Evolutionary conservation across 148 eudicot species (phyloP).

Genomic region (Fagopyrum esculentum): DNA sequence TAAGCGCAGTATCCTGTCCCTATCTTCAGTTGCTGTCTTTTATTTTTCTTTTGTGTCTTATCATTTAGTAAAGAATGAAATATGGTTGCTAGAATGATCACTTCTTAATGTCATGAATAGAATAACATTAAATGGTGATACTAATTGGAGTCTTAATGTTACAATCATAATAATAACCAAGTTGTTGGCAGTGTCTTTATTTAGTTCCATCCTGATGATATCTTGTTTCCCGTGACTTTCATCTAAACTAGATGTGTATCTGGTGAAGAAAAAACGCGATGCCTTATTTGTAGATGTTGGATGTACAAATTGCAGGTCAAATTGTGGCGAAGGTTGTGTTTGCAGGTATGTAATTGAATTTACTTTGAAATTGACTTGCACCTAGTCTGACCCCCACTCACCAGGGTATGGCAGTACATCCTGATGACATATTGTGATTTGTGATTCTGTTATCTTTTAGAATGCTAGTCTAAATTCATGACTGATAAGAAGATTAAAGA

Average conservation of each 20-base stretch:
- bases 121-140: neutral
- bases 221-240: constrained; percentile 22
- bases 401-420: neutral
- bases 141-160: neutral
- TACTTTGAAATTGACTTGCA: neutral
- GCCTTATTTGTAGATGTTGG: constrained; percentile 43
- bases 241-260: constrained; percentile 58
- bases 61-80: neutral
- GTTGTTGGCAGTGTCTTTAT: neutral
- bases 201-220: neutral
- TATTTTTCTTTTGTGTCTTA: neutral
- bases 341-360: constrained; percentile 49
- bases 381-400: neutral
- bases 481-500: neutral
- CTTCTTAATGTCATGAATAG: neutral
- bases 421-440: neutral
- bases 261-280: constrained; percentile 70
- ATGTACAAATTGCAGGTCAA: constrained; percentile 65
- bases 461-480: neutral
- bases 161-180: neutral
- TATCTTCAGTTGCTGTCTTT: neutral
- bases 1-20: constrained; percentile 83
- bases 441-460: neutral
- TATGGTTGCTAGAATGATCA: neutral
- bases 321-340: constrained; percentile 72